Evolutionary conservation across 257 asterid species (phyloP).

Genomic region (Nicotiana noctiflora): DNA sequence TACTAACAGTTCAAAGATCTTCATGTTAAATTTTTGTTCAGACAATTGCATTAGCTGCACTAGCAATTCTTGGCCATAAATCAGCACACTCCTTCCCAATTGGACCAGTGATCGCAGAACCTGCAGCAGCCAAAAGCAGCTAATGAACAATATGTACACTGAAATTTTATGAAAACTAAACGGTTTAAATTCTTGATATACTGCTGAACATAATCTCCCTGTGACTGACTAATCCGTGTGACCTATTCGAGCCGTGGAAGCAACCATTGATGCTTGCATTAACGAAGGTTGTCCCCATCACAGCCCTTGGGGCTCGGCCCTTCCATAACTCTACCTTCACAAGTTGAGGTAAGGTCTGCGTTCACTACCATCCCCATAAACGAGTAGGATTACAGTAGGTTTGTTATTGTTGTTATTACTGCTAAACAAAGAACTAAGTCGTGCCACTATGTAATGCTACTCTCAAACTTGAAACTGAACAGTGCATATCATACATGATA

Average conservation of each 20-base stretch:
- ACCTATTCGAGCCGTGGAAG: no score
- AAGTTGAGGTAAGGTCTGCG: no score
- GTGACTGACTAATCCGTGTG: no score
- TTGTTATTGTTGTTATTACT: no score
- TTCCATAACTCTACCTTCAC: no score
- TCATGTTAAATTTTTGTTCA: not conserved
- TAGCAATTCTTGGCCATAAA: constrained; percentile 51
- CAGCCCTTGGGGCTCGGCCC: no score
- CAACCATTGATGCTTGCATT: no score
- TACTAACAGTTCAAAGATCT: not conserved
- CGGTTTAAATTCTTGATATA: not conserved
- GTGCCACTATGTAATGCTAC: not conserved
- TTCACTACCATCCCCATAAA: no score
- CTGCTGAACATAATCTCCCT: not conserved
- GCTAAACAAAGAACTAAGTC: not conserved
- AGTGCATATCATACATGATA: not conserved
- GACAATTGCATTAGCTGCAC: constrained; percentile 39
- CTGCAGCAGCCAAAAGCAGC: not conserved
- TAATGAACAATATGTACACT: not conserved
- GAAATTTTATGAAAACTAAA: not conserved
- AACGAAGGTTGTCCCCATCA: no score
- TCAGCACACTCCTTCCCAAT: constrained; percentile 54
- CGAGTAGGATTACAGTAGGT: no score
- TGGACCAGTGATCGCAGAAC: constrained; percentile 49
- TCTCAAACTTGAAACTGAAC: no score